These are phyloP conservation scores for Zygoascus tannicola DNA, from an alignment of 805 yeast genomes.

Conservation along the genomic window DNA sequence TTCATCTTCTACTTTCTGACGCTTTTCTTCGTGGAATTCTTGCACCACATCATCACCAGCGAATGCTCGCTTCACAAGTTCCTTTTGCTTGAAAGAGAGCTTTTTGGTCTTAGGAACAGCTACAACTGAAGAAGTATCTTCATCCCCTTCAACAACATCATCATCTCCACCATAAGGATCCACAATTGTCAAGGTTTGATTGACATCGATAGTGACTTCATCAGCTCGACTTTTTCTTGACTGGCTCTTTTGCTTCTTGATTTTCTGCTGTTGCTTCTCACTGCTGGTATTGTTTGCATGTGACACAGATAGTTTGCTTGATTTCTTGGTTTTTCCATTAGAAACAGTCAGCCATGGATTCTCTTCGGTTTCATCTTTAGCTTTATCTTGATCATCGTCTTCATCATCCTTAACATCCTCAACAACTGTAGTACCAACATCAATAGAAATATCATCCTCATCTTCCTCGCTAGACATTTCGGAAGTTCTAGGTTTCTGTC, in stretches of 20 bases:
- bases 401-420: constrained; percentile 5
- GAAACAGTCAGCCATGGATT: constrained; percentile 32
- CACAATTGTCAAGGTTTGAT: constrained; percentile 44
- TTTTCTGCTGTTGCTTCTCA: constrained; percentile 32
- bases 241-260: constrained; percentile 34
- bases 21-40: constrained; percentile 74
- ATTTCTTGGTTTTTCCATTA: constrained; percentile 41
- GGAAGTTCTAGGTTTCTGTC: background rate
- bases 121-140: constrained; percentile 7
- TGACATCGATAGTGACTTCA: constrained; percentile 24
- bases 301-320: constrained; percentile 35
- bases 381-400: constrained; percentile 8
- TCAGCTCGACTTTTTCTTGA: constrained; percentile 19
- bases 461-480: constrained; percentile 1
- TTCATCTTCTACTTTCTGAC: constrained; percentile 56
- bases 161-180: constrained; percentile 37
- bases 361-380: constrained; percentile 12
- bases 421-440: background rate
- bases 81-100: constrained; percentile 62
- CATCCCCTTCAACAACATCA: constrained; percentile 39
- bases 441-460: constrained; percentile 2
- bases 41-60: constrained; percentile 96
- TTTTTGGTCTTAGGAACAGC: constrained; percentile 22
- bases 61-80: constrained; percentile 81
- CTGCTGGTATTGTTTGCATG: constrained; percentile 38